Evolutionary conservation across 1,284 basidiomycete genomes (phyloP).

Genomic region (Cystobasidium sp.): DNA sequence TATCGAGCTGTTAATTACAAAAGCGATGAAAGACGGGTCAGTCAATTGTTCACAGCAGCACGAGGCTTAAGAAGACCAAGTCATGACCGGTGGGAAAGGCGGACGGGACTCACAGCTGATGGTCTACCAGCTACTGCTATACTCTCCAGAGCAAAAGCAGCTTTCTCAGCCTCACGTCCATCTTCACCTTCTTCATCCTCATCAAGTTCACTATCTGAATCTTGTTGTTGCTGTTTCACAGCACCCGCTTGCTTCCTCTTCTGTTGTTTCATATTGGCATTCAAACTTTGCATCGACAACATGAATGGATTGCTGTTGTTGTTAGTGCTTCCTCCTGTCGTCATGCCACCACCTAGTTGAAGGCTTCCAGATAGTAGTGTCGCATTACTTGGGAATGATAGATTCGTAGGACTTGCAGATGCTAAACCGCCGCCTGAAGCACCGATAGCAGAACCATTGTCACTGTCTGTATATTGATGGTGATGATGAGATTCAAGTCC

Average conservation of each 20-base stretch:
- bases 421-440: not conserved
- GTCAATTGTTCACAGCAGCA: not conserved
- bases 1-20: slow-evolving; percentile 4
- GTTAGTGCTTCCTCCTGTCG: not conserved
- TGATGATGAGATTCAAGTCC: slow-evolving; percentile 4
- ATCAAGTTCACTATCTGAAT: slow-evolving; percentile 29
- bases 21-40: not conserved
- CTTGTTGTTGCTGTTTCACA: slow-evolving; percentile 8
- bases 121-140: slow-evolving; percentile 39
- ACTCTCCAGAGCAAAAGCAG: slow-evolving; percentile 45
- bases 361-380: slow-evolving; percentile 4
- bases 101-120: slow-evolving; percentile 9
- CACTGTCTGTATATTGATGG: not conserved
- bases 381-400: slow-evolving; percentile 17
- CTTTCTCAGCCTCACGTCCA: slow-evolving; percentile 41
- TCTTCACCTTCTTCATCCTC: slow-evolving; percentile 40
- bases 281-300: not conserved
- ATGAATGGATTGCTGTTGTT: slow-evolving; percentile 7
- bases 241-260: not conserved
- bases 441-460: slow-evolving; percentile 16
- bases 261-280: not conserved
- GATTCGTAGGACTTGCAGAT: slow-evolving; percentile 14
- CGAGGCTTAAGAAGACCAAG: too few species aligned
- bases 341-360: not conserved
- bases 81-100: not conserved